phyloP scores from a whole-genome alignment of 208 protist species.

The Wallacemonas rigidus region DNA sequence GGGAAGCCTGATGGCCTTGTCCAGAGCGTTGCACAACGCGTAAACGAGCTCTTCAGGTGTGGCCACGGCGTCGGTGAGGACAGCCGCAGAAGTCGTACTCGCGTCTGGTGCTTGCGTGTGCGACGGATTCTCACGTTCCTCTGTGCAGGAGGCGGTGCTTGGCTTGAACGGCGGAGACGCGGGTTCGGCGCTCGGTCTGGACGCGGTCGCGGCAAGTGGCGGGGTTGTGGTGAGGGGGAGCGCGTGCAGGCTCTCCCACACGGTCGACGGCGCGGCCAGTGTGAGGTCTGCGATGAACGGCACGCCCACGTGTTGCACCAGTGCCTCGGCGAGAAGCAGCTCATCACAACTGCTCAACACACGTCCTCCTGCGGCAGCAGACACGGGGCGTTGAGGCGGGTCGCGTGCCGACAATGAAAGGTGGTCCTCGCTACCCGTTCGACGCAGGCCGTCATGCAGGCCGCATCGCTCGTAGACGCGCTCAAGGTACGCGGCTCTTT shows the following conservation, averaged over 20 bases:
- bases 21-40: constrained; percentile 16
- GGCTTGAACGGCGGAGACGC: too few relatives aligned
- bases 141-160: not conserved
- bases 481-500: not conserved
- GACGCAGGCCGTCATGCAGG: not conserved
- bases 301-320: constrained; percentile 49
- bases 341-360: constrained; percentile 7
- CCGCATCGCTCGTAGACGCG: not conserved
- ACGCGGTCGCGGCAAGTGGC: not conserved
- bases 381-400: not conserved
- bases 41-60: constrained; percentile 8
- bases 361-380: not conserved
- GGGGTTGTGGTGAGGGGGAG: not conserved
- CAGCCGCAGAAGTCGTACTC: too few relatives aligned
- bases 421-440: not conserved
- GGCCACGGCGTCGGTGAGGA: constrained; percentile 1
- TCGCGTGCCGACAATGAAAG: not conserved
- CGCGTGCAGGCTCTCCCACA: constrained; percentile 44
- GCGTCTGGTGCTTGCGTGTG: too few relatives aligned
- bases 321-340: constrained; percentile 47
- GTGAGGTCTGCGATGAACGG: constrained; percentile 71
- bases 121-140: too few relatives aligned
- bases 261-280: constrained; percentile 29
- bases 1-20: constrained; percentile 6
- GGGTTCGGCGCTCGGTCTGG: constrained; percentile 8